Evolutionary conservation across 2,329 filamentous ascomycete genomes (phyloP).

Genomic region (Trichoderma atroviride): DNA sequence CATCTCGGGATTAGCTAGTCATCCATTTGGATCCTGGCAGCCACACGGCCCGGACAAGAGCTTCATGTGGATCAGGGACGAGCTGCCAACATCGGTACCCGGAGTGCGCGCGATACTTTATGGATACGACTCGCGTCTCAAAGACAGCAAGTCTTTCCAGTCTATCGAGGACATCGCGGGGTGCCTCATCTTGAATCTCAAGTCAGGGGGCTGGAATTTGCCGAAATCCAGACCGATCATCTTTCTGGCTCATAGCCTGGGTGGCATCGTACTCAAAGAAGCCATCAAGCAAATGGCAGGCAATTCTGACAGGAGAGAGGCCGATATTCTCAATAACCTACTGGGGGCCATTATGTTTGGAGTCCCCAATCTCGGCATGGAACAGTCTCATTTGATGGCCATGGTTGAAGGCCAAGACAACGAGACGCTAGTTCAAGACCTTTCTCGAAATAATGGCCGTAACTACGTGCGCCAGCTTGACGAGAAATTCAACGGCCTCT

Average conservation of each 20-base stretch:
- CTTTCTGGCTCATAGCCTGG: constrained; percentile 11
- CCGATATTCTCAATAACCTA: background rate
- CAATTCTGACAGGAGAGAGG: background rate
- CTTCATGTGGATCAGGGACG: constrained; percentile 26
- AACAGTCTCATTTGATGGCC: background rate
- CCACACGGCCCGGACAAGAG: background rate
- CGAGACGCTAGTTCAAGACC: background rate
- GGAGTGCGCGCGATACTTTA: constrained; percentile 7
- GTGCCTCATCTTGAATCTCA: background rate
- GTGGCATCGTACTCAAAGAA: constrained; percentile 6
- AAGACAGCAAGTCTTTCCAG: background rate
- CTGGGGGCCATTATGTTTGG: background rate
- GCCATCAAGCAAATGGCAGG: background rate
- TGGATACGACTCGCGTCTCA: constrained; percentile 7
- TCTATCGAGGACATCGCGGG: background rate
- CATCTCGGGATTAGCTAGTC: constrained; percentile 17
- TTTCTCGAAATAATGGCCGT: background rate
- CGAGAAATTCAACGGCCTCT: background rate
- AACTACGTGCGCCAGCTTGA: background rate
- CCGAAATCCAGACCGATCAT: background rate
- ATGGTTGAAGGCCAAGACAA: background rate
- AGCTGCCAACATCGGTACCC: background rate
- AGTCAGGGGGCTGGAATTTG: background rate
- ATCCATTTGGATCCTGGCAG: constrained; percentile 24
- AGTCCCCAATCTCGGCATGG: background rate